Evolutionary conservation across 2,329 filamentous ascomycete genomes (phyloP), one percentile per base, ranked within the genome.

Genomic region (Tolypocladium ophioglossoides): DNA sequence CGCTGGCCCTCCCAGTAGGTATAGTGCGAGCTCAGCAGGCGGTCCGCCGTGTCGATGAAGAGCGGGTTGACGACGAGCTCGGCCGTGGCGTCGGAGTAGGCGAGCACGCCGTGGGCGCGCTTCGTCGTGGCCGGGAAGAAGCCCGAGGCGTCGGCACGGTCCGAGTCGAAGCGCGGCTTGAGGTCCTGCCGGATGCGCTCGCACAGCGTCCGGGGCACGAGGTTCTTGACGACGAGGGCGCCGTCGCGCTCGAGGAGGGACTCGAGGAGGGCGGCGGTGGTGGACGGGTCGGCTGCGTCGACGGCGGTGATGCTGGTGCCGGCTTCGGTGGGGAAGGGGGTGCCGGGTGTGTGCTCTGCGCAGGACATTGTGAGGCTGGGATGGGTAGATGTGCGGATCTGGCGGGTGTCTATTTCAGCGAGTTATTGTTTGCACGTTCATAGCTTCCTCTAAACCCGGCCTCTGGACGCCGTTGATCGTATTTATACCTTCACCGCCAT

Each of bases 111-210:
- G 2, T 68, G 68, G 0, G 72, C 72, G 22, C 72, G 63, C 55
- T 72, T 68, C 0, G 69, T 73, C 0, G 70, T 73, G 2, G 56
- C 54, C 2, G 71, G 70, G 44, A 73, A 73, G 62, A 73, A 72
- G 8, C 71, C 71, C 22, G 64, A 68, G 34, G 63, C 59, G 57
- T 73, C 71, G 18, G 62, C 61, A 1, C 57, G 58, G 56, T 73
- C 70, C 3, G 61, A 60, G 53, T 72, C 69, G 37, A 72, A 72
- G 40, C 66, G 57, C 0, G 71, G 65, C 35, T 68, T 68, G 9
- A 73, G 64, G 20, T 74, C 72, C 6, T 54, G 34, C n/a, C 65
- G 65, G 47, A 74, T 70, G 49, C 69, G 65, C 4, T 62, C 59
- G 9, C 66, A 67, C 3, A 72, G 62, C 1, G 66, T 62, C 4